These are phyloP conservation scores for Aspergillus conjunctus DNA, from an alignment of 495 filamentous ascomycete species.

Conservation along the genomic window DNA sequence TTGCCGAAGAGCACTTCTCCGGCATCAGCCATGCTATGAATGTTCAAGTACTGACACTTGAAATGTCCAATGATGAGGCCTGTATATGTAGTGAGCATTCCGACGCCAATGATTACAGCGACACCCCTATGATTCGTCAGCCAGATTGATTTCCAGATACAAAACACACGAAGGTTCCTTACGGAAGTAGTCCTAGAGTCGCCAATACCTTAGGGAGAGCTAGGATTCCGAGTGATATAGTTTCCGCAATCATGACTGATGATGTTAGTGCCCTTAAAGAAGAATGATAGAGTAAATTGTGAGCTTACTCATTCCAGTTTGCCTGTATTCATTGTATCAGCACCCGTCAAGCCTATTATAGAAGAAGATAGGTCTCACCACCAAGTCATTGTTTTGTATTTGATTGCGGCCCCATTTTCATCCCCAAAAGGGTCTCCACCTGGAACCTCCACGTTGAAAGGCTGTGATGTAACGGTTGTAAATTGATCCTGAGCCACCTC, in stretches of 20 bases:
- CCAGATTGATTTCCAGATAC: not conserved
- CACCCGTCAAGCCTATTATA: not conserved
- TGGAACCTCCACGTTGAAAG: not conserved
- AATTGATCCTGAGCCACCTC: not conserved
- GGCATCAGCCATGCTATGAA: conserved; percentile 73
- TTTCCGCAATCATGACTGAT: conserved; percentile 65
- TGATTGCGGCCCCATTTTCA: not conserved
- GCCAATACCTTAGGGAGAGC: conserved; percentile 64
- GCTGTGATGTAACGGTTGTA: not conserved
- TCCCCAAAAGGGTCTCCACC: not conserved
- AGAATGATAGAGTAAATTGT: not conserved
- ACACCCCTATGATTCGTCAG: conserved; percentile 38
- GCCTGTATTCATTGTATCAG: not conserved
- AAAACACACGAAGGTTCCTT: conserved; percentile 2
- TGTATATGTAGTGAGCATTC: conserved; percentile 72
- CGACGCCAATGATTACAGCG: conserved; percentile 64
- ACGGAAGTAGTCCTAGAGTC: conserved; percentile 59
- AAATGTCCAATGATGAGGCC: conserved; percentile 72
- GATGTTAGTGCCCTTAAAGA: not conserved
- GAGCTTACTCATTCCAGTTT: not conserved
- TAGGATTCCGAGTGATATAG: conserved; percentile 68
- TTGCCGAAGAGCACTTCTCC: conserved; percentile 65
- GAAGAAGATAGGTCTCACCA: not conserved
- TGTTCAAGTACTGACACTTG: conserved; percentile 57
- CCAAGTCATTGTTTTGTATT: conserved; percentile 3